Base-by-base conservation (phyloP, 2,329 filamentous ascomycete genomes). In the Fusarium paranaense region DNA sequence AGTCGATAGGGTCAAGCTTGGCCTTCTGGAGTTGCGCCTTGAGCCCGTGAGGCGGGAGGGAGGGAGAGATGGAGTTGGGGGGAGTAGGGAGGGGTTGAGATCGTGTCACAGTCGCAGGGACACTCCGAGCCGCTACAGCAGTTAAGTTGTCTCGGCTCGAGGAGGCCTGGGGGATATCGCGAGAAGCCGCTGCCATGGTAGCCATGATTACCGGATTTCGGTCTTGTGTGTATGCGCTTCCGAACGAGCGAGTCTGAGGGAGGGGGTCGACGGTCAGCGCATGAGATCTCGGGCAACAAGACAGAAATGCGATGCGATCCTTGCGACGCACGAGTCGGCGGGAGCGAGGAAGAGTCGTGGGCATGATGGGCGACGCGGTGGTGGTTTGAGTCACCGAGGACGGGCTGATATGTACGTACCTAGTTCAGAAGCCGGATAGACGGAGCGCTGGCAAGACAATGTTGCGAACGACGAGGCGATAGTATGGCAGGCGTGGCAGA, bases 21-120 rank as follows among this genome's bases (percentile, higher is more conserved):
- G 87, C 87, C 83, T 87, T 88, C 80, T 88, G 88, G 76, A 91
- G 87, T 81, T 92, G 92, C 73, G 90, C 89, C 83, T 93, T 93
- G 81, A 93, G 90, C 79, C 93, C 93, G 79, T 96, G 94, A 69
- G 95, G 94, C 78, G 93, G 92, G 76, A 98, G 89, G 77, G 91
- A 92, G 58, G 96, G 96, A 71, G 95, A 98, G 82, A 98, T 95
- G 84, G 95, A 98, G 87, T 96, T 97, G 71, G 96, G 96, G 81
- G 96, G 96, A 82, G 96, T 98, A 73, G 94, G 95, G 80, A 98
- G 91, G 82, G 90, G 87, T 78, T 89, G 87, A 86, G 85, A 83
- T 85, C 84, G 87, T 86, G 89, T 89, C 88, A 90, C 84, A 85
- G 83, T 85, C 83, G 81, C 87, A 88, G 89, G 85, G 83, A 90